These are phyloP conservation scores for Serpula lacrymans DNA, from an alignment of 768 basidiomycete species.

Conservation along the genomic window DNA sequence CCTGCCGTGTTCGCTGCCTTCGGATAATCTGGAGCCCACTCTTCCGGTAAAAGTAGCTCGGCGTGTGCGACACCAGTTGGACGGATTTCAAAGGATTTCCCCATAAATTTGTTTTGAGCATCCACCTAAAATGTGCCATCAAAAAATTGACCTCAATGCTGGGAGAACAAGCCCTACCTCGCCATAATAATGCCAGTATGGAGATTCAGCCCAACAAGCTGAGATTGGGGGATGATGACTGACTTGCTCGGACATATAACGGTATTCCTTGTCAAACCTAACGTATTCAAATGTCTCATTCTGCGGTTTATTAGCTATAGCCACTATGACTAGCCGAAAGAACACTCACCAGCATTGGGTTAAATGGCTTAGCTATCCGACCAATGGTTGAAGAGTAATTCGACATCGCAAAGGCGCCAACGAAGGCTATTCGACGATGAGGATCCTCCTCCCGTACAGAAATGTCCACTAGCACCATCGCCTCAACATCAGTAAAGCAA, in stretches of 20 bases:
- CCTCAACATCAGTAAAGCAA: conserved; percentile 5
- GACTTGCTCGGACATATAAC: conserved; percentile 95
- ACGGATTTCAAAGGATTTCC: conserved; percentile 93
- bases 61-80: conserved; percentile 94
- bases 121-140: conserved; percentile 58
- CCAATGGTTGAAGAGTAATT: conserved; percentile 97
- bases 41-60: conserved; percentile 72
- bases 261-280: conserved; percentile 79
- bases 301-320: conserved; percentile 29
- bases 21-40: conserved; percentile 61
- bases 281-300: conserved; percentile 96
- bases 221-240: conserved; percentile 97
- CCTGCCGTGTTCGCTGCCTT: conserved; percentile 50
- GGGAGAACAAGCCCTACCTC: conserved; percentile 51
- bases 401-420: conserved; percentile 96
- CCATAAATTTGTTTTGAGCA: conserved; percentile 95
- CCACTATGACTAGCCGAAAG: background rate
- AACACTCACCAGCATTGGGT: conserved; percentile 80
- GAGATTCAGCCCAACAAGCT: conserved; percentile 92
- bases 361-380: conserved; percentile 95
- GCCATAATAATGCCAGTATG: conserved; percentile 87
- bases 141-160: background rate
- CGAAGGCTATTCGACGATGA: conserved; percentile 81
- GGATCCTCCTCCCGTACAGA: conserved; percentile 76
- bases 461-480: conserved; percentile 62